Percentiles rank a stretch among this genome's conserved stretches.
Evolutionary conservation across 2,329 filamentous ascomycete species (phyloP).

Genomic region (Magnaporthiopsis incrustans): DNA sequence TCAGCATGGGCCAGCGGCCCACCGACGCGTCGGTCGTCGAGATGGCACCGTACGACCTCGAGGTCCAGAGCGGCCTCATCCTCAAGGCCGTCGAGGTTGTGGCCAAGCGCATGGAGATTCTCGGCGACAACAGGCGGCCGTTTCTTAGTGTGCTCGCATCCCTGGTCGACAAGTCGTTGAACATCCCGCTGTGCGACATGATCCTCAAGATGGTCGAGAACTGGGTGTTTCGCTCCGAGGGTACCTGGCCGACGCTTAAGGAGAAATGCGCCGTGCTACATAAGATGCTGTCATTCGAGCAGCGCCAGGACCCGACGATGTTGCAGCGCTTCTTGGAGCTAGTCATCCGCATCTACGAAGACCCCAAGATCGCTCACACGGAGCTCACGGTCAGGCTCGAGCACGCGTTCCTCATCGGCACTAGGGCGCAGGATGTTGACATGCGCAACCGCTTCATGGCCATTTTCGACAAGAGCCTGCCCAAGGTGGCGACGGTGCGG

Average conservation of each 20-base stretch:
- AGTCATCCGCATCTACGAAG: slow-evolving; percentile 96
- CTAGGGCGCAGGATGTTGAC: slow-evolving; percentile 83
- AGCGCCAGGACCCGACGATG: slow-evolving; percentile 72
- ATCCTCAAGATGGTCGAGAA: slow-evolving; percentile 87
- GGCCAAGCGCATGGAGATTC: slow-evolving; percentile 81
- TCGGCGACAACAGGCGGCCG: slow-evolving; percentile 83
- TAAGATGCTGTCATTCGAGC: slow-evolving; percentile 96
- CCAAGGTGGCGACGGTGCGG: slow-evolving; percentile 82
- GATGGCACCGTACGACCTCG: slow-evolving; percentile 68
- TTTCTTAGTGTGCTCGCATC: slow-evolving; percentile 94
- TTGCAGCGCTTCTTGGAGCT: slow-evolving; percentile 90
- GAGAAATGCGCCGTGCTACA: slow-evolving; percentile 98
- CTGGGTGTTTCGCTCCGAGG: slow-evolving; percentile 94
- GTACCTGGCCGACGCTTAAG: slow-evolving; percentile 94
- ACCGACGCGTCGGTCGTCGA: slow-evolving; percentile 48
- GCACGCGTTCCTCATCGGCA: slow-evolving; percentile 95
- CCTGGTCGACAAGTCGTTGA: slow-evolving; percentile 89
- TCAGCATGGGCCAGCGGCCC: slow-evolving; percentile 3
- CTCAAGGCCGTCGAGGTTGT: slow-evolving; percentile 93
- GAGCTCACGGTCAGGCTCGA: slow-evolving; percentile 96
- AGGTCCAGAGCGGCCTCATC: slow-evolving; percentile 84
- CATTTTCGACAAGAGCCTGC: slow-evolving; percentile 91
- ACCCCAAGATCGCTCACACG: slow-evolving; percentile 88
- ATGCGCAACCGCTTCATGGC: slow-evolving; percentile 96
- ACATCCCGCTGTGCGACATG: slow-evolving; percentile 79